phyloP scores from a whole-genome alignment of 2,329 filamentous ascomycete genomes.

The Fusarium sterilihyphosum region DNA sequence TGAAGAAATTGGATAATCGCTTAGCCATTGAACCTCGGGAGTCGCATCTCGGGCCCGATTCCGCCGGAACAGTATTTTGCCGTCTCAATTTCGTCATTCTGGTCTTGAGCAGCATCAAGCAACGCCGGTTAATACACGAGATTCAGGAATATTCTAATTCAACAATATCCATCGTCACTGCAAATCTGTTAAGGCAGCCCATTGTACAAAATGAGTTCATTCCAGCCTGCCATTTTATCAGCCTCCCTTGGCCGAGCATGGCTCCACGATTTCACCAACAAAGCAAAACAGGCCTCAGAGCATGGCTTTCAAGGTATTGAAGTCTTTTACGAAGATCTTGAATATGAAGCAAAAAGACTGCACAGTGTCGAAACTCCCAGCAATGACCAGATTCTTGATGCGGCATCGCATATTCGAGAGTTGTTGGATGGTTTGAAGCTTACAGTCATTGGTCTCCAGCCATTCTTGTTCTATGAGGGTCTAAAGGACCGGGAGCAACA shows the following conservation, averaged over 20 bases:
- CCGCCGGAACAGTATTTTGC: slow-evolving; percentile 13
- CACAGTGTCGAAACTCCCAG: not conserved
- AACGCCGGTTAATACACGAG: too few relatives aligned
- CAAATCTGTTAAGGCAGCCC: too few relatives aligned
- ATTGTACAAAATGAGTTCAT: not conserved
- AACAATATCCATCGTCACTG: too few relatives aligned
- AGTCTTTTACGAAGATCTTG: slow-evolving; percentile 9
- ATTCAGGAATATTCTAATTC: too few relatives aligned
- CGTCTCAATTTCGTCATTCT: not conserved
- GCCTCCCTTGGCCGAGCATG: slow-evolving; percentile 13
- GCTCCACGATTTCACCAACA: slow-evolving; percentile 3
- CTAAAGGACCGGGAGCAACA: not conserved
- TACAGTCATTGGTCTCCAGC: slow-evolving; percentile 2
- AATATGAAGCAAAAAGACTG: slow-evolving; percentile 4
- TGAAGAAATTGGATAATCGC: not conserved
- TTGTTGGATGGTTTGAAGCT: not conserved
- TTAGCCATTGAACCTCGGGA: not conserved
- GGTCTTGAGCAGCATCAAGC: too few relatives aligned
- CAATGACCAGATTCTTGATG: not conserved
- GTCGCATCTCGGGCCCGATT: not conserved
- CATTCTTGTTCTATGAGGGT: slow-evolving; percentile 13
- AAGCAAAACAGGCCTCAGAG: not conserved
- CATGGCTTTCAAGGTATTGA: slow-evolving; percentile 14
- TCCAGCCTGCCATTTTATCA: not conserved
- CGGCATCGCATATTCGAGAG: not conserved